Percentiles rank a stretch among this genome's conserved stretches.
phyloP scores from a whole-genome alignment of 2,329 filamentous ascomycete species.

The Elsinoe necatrix region DNA sequence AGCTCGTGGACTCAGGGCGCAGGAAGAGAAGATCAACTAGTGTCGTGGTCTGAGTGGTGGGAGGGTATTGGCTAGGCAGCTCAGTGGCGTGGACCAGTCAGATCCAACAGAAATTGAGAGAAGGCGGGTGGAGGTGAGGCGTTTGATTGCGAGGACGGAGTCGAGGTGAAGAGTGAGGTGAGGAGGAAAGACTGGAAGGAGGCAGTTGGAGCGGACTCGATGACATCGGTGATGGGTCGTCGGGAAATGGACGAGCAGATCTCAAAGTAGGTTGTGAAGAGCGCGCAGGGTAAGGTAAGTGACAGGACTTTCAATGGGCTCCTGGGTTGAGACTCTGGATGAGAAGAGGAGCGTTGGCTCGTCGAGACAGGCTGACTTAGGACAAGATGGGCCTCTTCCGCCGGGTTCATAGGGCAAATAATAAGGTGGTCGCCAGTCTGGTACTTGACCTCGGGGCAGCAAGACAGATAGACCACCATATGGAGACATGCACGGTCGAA shows the following conservation, averaged over 20 bases:
- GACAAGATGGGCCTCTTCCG: slow-evolving; percentile 31
- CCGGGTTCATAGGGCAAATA: slow-evolving; percentile 35
- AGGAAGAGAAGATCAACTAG: slow-evolving; percentile 33
- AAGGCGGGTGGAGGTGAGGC: slow-evolving; percentile 34
- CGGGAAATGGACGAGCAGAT: slow-evolving; percentile 36
- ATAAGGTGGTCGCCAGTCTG: slow-evolving; percentile 39
- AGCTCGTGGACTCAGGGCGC: slow-evolving; percentile 30
- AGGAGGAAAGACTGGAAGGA: slow-evolving; percentile 29
- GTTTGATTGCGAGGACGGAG: slow-evolving; percentile 25
- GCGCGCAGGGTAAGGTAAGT: slow-evolving; percentile 32
- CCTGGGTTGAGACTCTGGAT: slow-evolving; percentile 26
- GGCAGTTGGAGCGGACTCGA: slow-evolving; percentile 34
- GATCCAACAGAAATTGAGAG: slow-evolving; percentile 25
- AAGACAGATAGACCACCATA: slow-evolving; percentile 33
- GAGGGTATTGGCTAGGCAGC: slow-evolving; percentile 27
- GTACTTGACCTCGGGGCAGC: slow-evolving; percentile 32
- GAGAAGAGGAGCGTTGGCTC: slow-evolving; percentile 23
- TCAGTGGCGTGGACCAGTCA: slow-evolving; percentile 30
- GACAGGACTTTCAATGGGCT: slow-evolving; percentile 33
- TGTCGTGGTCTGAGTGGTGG: slow-evolving; percentile 26
- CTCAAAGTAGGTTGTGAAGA: slow-evolving; percentile 42
- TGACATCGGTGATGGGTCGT: slow-evolving; percentile 32
- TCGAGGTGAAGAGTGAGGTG: slow-evolving; percentile 26
- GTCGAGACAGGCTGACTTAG: slow-evolving; percentile 25
- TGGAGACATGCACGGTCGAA: slow-evolving; percentile 35